phyloP scores from a whole-genome alignment of 2,329 filamentous ascomycete species.

The Fusarium sp. region DNA sequence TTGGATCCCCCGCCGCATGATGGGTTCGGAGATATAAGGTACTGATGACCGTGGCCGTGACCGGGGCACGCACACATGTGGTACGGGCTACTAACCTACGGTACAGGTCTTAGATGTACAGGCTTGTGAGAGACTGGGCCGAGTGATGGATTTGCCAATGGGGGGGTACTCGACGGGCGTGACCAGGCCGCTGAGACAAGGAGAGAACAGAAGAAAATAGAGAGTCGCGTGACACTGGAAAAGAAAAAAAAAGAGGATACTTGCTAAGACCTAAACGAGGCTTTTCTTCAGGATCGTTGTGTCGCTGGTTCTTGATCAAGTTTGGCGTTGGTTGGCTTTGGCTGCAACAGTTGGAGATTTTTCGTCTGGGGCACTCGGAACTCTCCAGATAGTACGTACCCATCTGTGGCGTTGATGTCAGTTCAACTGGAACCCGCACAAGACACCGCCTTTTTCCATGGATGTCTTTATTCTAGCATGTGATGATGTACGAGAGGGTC shows the following conservation, averaged over 20 bases:
- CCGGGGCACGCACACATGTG: constrained; percentile 41
- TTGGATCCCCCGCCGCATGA: constrained; percentile 66
- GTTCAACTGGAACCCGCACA: background rate
- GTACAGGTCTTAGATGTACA: constrained; percentile 2
- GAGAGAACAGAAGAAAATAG: background rate
- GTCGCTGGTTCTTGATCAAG: constrained; percentile 25
- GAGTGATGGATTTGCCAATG: background rate
- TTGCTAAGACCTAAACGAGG: constrained; percentile 23
- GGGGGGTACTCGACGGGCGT: background rate
- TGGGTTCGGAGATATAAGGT: constrained; percentile 47
- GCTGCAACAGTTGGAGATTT: constrained; percentile 32
- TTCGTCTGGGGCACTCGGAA: constrained; percentile 29
- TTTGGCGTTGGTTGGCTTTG: constrained; percentile 26
- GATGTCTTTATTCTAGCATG: constrained; percentile 20
- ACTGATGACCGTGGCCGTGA: constrained; percentile 37
- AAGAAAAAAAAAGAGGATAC: constrained; percentile 14
- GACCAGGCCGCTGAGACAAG: constrained; percentile 23
- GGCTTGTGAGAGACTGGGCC: constrained; percentile 41
- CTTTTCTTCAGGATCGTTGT: constrained; percentile 3
- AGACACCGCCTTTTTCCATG: constrained; percentile 36
- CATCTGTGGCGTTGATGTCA: constrained; percentile 21
- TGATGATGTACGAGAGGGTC: constrained; percentile 24
- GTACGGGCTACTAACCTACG: background rate
- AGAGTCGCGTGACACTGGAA: constrained; percentile 40
- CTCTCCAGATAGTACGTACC: constrained; percentile 25